phyloP scores from a whole-genome alignment of 2,329 filamentous ascomycete genomes.

The Fusarium sambucinum region DNA sequence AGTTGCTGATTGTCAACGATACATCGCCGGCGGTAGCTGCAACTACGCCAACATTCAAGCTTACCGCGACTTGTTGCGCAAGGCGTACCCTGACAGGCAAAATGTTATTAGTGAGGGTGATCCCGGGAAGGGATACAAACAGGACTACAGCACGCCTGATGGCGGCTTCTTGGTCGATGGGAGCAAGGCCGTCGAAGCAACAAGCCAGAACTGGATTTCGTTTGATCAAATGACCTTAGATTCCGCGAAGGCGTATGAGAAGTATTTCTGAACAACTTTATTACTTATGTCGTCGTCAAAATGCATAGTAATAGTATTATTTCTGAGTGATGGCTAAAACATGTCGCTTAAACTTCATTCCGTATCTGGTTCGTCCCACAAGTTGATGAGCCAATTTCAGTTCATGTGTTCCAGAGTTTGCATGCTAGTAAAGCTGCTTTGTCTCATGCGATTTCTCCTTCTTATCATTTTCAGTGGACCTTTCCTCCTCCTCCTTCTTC shows the following conservation, averaged over 20 bases:
- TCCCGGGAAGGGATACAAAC: slow-evolving; percentile 5
- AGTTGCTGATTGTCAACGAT: slow-evolving; percentile 19
- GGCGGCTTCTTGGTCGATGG: background rate
- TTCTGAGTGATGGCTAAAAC: accelerated
- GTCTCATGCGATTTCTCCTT: background rate
- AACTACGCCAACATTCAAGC: slow-evolving; percentile 22
- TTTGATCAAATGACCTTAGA: slow-evolving; percentile 18
- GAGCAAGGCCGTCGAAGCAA: slow-evolving; percentile 10
- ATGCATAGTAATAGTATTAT: background rate
- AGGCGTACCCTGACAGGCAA: background rate
- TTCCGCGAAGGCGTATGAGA: slow-evolving; percentile 14
- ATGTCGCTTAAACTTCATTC: too few relatives aligned
- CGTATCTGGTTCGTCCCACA: too few relatives aligned
- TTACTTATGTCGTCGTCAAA: background rate
- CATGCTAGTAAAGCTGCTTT: background rate
- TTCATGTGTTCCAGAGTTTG: background rate
- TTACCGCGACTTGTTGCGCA: slow-evolving; percentile 17
- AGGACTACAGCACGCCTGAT: slow-evolving; percentile 6
- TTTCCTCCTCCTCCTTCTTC: background rate
- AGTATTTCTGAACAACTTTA: background rate
- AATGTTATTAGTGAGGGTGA: background rate
- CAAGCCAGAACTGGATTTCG: slow-evolving; percentile 12
- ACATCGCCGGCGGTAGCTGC: slow-evolving; percentile 9
- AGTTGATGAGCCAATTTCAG: accelerated
- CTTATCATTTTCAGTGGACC: accelerated